Conservation (phyloP, 805 yeast species). For the Lachancea dasiensis region DNA sequence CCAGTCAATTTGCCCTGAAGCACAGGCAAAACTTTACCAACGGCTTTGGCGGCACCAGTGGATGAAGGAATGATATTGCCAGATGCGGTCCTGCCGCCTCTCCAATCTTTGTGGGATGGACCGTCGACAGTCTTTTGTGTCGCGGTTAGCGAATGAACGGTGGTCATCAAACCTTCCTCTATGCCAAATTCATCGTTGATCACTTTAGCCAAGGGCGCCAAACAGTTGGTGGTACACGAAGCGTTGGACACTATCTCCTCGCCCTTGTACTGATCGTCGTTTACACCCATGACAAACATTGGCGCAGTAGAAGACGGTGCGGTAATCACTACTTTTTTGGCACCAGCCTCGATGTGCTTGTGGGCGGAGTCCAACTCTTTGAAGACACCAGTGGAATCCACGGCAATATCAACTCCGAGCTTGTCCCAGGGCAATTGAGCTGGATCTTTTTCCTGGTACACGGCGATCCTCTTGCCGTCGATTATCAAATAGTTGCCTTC, state of each 20-base stretch:
- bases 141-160: slow-evolving; percentile 67
- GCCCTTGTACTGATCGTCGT: slow-evolving; percentile 51
- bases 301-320: slow-evolving; percentile 70
- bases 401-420: slow-evolving; percentile 53
- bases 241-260: slow-evolving; percentile 63
- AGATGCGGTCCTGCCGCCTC: slow-evolving; percentile 76
- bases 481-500: slow-evolving; percentile 48
- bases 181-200: slow-evolving; percentile 60
- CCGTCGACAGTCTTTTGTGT: slow-evolving; percentile 72
- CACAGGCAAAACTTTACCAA: slow-evolving; percentile 67
- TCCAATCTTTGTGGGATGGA: slow-evolving; percentile 75
- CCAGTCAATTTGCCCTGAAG: slow-evolving; percentile 69
- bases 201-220: slow-evolving; percentile 68
- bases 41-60: slow-evolving; percentile 75
- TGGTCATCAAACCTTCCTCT: slow-evolving; percentile 72
- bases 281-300: slow-evolving; percentile 69
- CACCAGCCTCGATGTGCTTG: slow-evolving; percentile 67
- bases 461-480: slow-evolving; percentile 45
- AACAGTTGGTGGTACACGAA: slow-evolving; percentile 70
- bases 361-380: slow-evolving; percentile 58
- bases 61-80: slow-evolving; percentile 72
- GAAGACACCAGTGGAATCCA: slow-evolving; percentile 71
- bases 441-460: slow-evolving; percentile 64
- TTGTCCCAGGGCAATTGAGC: slow-evolving; percentile 64
- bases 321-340: slow-evolving; percentile 66